Evolutionary conservation across 805 yeast species (phyloP).

Genomic region (Barnettozyma californica): DNA sequence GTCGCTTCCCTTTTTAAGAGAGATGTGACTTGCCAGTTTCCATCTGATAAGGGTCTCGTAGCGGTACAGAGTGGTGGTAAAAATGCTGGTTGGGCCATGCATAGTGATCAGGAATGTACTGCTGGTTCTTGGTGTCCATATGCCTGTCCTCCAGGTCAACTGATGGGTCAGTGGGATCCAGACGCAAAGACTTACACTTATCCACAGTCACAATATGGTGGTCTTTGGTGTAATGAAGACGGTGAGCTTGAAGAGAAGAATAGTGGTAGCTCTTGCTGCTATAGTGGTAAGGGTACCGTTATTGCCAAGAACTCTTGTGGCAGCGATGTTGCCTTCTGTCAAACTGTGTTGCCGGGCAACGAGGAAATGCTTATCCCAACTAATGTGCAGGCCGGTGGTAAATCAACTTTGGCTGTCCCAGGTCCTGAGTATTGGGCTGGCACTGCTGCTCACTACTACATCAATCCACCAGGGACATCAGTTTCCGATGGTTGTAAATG

Average conservation of each 20-base stretch:
- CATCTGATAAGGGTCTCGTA: conserved; percentile 62
- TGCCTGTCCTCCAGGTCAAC: conserved; percentile 85
- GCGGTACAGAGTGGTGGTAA: conserved; percentile 50
- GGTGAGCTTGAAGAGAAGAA: conserved; percentile 65
- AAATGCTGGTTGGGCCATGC: conserved; percentile 87
- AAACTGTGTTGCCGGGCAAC: conserved; percentile 90
- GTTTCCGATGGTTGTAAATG: conserved; percentile 75
- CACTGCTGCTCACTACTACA: conserved; percentile 82
- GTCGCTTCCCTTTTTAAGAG: conserved; percentile 25
- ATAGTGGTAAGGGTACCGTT: conserved; percentile 75
- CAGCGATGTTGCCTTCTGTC: conserved; percentile 74
- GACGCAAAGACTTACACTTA: conserved; percentile 63
- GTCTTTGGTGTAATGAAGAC: conserved; percentile 66
- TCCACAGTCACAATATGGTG: conserved; percentile 80
- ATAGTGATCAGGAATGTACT: conserved; percentile 65
- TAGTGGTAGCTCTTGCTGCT: conserved; percentile 56
- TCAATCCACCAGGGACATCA: conserved; percentile 80
- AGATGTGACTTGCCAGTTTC: conserved; percentile 58
- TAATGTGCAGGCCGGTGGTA: conserved; percentile 42
- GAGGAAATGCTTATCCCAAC: conserved; percentile 94
- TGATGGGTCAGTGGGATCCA: conserved; percentile 89
- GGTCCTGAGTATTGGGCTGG: conserved; percentile 79
- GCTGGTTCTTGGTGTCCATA: conserved; percentile 85
- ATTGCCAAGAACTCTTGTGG: conserved; percentile 51
- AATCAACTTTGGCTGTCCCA: conserved; percentile 73